Evolutionary conservation across 345 rosid species (phyloP).

Genomic region (Anacardium occidentale): DNA sequence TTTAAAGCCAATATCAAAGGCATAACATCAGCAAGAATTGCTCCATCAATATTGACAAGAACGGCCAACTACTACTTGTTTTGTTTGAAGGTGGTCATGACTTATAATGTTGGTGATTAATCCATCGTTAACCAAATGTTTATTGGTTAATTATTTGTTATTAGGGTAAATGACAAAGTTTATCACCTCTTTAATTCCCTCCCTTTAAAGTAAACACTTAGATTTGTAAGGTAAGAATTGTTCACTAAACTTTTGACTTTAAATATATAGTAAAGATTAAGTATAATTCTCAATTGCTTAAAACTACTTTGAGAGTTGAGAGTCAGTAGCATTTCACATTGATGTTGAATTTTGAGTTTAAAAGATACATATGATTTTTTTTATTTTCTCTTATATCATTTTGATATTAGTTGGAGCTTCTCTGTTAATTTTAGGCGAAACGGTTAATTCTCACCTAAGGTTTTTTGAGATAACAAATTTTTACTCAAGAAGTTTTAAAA

Average conservation of each 20-base stretch:
- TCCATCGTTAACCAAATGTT: background rate
- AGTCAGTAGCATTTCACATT: no score
- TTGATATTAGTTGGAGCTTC: no score
- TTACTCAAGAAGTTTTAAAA: no score
- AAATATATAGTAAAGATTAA: no score
- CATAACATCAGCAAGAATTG: background rate
- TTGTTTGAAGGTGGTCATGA: background rate
- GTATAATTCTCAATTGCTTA: no score
- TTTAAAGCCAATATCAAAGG: background rate
- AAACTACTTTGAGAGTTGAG: no score
- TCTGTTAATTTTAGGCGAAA: no score
- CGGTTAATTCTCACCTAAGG: no score
- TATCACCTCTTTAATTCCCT: background rate
- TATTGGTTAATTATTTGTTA: background rate
- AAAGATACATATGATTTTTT: no score
- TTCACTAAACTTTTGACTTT: background rate
- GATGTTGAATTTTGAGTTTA: no score
- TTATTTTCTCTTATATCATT: no score
- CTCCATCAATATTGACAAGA: conserved; percentile 2
- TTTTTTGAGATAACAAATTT: no score
- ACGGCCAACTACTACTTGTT: conserved; percentile 5
- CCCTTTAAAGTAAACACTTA: background rate
- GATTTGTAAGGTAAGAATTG: background rate
- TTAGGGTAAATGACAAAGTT: background rate
- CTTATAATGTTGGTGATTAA: background rate